Conservation (phyloP, 2,329 filamentous ascomycete genomes). For the Ophiostoma perfectum region DNA sequence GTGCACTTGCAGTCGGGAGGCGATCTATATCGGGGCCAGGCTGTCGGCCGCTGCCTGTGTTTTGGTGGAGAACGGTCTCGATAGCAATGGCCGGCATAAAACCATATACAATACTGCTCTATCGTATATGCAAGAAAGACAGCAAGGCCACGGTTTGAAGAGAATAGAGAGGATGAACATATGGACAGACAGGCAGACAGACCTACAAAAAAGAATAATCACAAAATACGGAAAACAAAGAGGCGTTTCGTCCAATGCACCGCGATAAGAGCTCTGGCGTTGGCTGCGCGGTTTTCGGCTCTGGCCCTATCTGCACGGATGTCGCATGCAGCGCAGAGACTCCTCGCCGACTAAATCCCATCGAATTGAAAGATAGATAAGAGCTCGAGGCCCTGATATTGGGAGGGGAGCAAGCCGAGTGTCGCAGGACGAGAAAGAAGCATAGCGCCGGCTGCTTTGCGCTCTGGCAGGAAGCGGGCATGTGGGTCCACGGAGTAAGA, state of each 20-base stretch:
- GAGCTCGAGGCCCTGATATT: neutral
- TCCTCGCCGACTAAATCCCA: no score
- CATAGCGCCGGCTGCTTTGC: neutral
- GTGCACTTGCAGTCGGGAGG: conserved; percentile 1
- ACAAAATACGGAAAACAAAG: neutral
- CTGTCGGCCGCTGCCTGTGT: conserved; percentile 1
- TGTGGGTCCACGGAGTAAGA: neutral
- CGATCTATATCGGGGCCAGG: conserved; percentile 9
- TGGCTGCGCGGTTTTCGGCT: conserved; percentile 2
- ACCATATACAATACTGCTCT: neutral
- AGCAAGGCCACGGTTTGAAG: neutral
- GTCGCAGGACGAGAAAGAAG: neutral
- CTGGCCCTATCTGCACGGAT: neutral
- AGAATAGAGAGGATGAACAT: no score
- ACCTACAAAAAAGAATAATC: neutral
- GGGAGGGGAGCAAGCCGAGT: neutral
- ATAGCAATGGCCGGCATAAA: neutral
- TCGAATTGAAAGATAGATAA: no score
- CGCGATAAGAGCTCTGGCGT: neutral
- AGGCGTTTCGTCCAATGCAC: neutral
- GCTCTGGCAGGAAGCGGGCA: neutral
- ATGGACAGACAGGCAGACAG: neutral
- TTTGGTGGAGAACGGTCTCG: neutral
- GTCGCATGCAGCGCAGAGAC: neutral
- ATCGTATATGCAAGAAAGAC: neutral